Evolutionary conservation across 1,284 basidiomycete species (phyloP), one percentile per base, ranked within the genome.

Genomic region (Inonotus obliquus): DNA sequence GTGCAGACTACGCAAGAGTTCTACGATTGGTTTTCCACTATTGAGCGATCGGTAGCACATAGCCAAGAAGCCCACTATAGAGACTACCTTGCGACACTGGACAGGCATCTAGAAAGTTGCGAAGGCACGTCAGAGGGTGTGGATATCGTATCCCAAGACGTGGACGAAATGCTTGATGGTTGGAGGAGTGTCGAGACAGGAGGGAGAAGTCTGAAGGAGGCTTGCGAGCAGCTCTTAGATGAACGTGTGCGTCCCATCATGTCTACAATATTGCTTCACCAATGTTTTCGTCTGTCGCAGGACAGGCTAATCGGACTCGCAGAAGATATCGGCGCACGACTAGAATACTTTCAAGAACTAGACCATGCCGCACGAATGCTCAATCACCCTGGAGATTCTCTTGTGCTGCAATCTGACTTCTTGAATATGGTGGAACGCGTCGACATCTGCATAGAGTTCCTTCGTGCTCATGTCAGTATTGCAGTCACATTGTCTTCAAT

Each of bases 351-450:
- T 77, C 87, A 92, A 67, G 92, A 95, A 69, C 81, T 97, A 32
- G 95, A 97, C 67, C 83, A 86, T 39, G 92, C 94, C 5, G 95
- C 92, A 4, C 82, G 91, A 47, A 90, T 95, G 85, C 80, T 98
- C 57, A 97, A 96, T 72, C 86, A 93, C 68, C 94, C 94, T 0
- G 94, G 93, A 41, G 92, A 94, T 65, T 87, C 91, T 0, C 83
- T 97, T 19, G 95, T 97, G 37, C 80, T 95, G 4, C 86, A 92
- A 66, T 84, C 87, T 0, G 93, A 95, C 70, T 97, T 97, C 72
- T 74, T 97, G 64, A 91, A 94, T 66, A 96, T 96, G 93, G 90
- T 97, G 39, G 92, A 94, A 69, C 83, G 93, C 6, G 86, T 97
- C 41, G 94, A 96, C 69, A 87, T 94, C 55, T 97, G 94, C 70